Conservation (phyloP, 1,284 basidiomycete species). For the Mycena sp. region DNA sequence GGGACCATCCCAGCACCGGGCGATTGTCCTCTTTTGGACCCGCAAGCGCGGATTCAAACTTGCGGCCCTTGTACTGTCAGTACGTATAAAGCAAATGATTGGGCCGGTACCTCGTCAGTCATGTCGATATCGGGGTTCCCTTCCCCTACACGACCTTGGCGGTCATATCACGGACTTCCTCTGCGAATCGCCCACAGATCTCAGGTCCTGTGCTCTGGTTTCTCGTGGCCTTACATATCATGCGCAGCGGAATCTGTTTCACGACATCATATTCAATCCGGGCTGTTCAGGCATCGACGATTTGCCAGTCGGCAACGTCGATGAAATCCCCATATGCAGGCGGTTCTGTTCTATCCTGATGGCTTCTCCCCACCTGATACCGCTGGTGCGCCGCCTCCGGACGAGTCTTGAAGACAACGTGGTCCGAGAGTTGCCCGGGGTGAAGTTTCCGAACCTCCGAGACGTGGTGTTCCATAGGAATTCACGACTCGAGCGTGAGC, state of each 20-base stretch:
- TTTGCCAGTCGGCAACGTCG: background rate
- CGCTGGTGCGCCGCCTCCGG: conserved; percentile 2
- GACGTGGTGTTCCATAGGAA: background rate
- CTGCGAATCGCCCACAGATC: background rate
- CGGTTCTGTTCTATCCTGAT: background rate
- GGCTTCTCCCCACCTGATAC: background rate
- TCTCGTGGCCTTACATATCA: background rate
- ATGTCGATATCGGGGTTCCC: too few species aligned
- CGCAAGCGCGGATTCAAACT: too few species aligned
- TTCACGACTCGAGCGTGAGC: background rate
- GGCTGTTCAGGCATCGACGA: background rate
- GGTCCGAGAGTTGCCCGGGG: background rate
- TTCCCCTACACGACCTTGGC: conserved; percentile 15
- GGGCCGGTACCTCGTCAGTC: too few species aligned
- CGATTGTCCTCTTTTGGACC: too few species aligned
- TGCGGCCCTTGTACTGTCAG: too few species aligned
- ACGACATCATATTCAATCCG: conserved; percentile 8
- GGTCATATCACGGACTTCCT: background rate
- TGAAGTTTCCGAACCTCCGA: background rate
- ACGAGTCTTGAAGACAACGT: background rate
- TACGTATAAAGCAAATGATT: too few species aligned
- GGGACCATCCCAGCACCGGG: too few species aligned
- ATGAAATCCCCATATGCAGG: background rate
- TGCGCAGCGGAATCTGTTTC: conserved; percentile 11
- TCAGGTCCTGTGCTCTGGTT: conserved; percentile 4